These are phyloP conservation scores for Wallacemonas sp. DNA, from an alignment of 208 protist species.

Conservation along the genomic window DNA sequence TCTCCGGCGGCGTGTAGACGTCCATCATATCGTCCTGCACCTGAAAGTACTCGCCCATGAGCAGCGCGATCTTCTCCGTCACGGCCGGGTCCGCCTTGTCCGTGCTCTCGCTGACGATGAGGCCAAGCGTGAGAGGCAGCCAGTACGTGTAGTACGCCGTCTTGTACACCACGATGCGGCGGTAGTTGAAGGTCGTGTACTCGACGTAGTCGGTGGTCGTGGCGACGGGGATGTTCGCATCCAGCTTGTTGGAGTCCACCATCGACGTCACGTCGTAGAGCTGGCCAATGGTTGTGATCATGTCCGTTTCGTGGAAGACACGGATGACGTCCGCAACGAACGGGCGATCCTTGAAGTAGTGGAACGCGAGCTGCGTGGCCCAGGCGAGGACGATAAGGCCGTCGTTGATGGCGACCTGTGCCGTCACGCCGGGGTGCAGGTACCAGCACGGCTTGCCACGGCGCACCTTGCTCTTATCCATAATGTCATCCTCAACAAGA, in stretches of 20 bases:
- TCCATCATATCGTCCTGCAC: constrained; percentile 98
- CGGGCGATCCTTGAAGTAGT: constrained; percentile 87
- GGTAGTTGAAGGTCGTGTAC: constrained; percentile 89
- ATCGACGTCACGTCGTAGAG: constrained; percentile 94
- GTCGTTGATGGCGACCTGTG: constrained; percentile 96
- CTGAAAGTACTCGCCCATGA: constrained; percentile 98
- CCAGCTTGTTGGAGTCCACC: constrained; percentile 89
- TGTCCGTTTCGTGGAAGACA: constrained; percentile 91
- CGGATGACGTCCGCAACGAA: constrained; percentile 91
- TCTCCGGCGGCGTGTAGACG: constrained; percentile 94
- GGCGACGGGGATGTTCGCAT: constrained; percentile 61
- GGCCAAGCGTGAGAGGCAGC: constrained; percentile 94
- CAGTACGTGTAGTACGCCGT: constrained; percentile 98
- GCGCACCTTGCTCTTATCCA: constrained; percentile 95
- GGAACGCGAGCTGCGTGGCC: constrained; percentile 91
- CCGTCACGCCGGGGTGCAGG: constrained; percentile 83
- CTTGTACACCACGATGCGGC: constrained; percentile 96
- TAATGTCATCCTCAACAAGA: constrained; percentile 98
- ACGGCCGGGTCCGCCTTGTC: constrained; percentile 55
- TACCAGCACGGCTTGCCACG: constrained; percentile 97
- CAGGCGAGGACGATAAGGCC: constrained; percentile 93
- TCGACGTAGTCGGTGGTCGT: constrained; percentile 83
- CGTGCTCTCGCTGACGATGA: constrained; percentile 83
- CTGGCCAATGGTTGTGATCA: constrained; percentile 96
- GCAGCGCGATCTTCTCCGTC: constrained; percentile 83